Evolutionary conservation across 2,329 filamentous ascomycete genomes (phyloP).

Genomic region (Penicillium thymicola): DNA sequence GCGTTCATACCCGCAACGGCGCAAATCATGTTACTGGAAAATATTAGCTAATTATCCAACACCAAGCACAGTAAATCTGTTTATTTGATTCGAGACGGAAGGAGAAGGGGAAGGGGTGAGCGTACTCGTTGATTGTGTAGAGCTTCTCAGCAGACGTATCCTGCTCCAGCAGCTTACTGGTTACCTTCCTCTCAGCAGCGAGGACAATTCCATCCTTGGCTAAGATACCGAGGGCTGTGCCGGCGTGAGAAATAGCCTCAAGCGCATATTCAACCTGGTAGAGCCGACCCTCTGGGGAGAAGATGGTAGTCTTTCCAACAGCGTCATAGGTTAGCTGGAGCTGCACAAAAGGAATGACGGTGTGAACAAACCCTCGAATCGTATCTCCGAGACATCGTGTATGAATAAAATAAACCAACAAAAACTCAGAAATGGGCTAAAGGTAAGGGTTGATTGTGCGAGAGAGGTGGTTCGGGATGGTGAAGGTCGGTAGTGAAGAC

Average conservation of each 20-base stretch:
- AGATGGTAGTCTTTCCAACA: slow-evolving; percentile 83
- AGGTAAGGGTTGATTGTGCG: slow-evolving; percentile 15
- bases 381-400: slow-evolving; percentile 89
- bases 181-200: slow-evolving; percentile 97
- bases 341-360: slow-evolving; percentile 23
- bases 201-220: slow-evolving; percentile 98
- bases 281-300: slow-evolving; percentile 95
- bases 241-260: slow-evolving; percentile 97
- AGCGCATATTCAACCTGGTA: slow-evolving; percentile 99
- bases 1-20: slow-evolving; percentile 98
- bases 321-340: slow-evolving; percentile 38
- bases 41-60: slow-evolving; percentile 14
- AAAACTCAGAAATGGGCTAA: slow-evolving; percentile 10
- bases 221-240: slow-evolving; percentile 92
- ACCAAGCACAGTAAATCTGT: background rate
- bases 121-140: slow-evolving; percentile 97
- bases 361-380: slow-evolving; percentile 77
- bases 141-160: slow-evolving; percentile 99
- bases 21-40: slow-evolving; percentile 94
- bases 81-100: background rate
- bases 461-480: slow-evolving; percentile 21
- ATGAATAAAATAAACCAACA: slow-evolving; percentile 11
- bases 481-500: slow-evolving; percentile 24
- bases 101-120: background rate
- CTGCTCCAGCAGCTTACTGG: slow-evolving; percentile 97